Evolutionary conservation across 352 stramenopile species (phyloP), one percentile per base, ranked within the genome.

Genomic region (Globisporangium rhizosaccharum): DNA sequence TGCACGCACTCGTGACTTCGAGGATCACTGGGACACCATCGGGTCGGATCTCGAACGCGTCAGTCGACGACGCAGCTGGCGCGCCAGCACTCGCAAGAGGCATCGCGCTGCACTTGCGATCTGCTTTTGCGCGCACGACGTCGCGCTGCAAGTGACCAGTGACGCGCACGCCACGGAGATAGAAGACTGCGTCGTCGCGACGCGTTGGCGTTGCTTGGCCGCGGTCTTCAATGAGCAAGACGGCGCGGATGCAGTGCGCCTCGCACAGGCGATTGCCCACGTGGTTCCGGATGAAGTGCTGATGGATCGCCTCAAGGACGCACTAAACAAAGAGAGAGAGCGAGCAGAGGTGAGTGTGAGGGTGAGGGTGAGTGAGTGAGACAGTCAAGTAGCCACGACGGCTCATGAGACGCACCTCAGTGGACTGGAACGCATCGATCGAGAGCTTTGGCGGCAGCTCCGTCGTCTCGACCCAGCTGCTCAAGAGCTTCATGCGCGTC

Each of bases 261-360:
- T 41, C 53, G n/a, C 75, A 86, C n/a, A 75, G 44, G 14, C 56
- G 58, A 36, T 45, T 72, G 1, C 70, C 72, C 9, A 76, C 66
- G 30, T 76, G 49, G 11, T 79, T 85, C 9, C 75, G 78, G 23
- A 80, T 48, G 30, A 86, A 83, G 55, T 88, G 67, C 36, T 85
- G 78, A 30, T 88, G 78, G 51, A 83, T 72, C 7, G 73, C 60
- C 26, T 85, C 75, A 1, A 85, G 56, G 1, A 82, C 61, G 53
- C 58, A 71, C 73, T 87, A n/a, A 17, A 56, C 11, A 26, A 36
- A n/a, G 33, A 49, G 14, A 30, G 37, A 26, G 17, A 28, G 17
- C 42, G 26, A 45, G 11, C 4, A 4, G 44, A 12, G 44, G 12
- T 0, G 4, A 37, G 23, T 20, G 17, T n/a, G 11, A 51, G 41